Percentiles rank a stretch among this genome's conserved stretches.
These are phyloP conservation scores for Entelexis sorbosivorans DNA, from an alignment of 1,139 yeast genomes.

Conservation along the genomic window DNA sequence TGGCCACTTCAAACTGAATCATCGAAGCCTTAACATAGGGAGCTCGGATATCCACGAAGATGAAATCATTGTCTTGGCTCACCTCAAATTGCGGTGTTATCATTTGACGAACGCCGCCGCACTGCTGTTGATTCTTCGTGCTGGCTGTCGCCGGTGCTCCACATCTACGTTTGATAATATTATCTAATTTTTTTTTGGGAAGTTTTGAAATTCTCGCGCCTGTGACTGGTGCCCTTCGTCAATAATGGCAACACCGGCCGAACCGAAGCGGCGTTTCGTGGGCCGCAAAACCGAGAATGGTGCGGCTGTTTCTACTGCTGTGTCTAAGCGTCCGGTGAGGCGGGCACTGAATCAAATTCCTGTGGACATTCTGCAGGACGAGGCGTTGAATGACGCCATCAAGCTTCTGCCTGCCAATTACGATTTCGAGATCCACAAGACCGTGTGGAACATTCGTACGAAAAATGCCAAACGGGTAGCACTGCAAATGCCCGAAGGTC, in stretches of 20 bases:
- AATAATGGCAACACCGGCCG: background rate
- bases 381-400: constrained; percentile 71
- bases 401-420: constrained; percentile 76
- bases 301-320: constrained; percentile 2
- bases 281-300: constrained; percentile 17
- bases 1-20: constrained; percentile 67
- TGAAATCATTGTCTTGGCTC: constrained; percentile 61
- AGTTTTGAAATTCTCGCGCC: background rate
- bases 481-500: constrained; percentile 95
- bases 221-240: background rate
- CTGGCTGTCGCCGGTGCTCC: background rate
- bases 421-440: constrained; percentile 90
- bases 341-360: constrained; percentile 86
- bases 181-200: background rate
- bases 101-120: constrained; percentile 37
- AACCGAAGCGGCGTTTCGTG: constrained; percentile 21
- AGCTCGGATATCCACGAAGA: constrained; percentile 39
- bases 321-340: constrained; percentile 24
- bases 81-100: constrained; percentile 76
- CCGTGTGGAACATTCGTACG: constrained; percentile 83
- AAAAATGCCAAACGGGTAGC: constrained; percentile 69
- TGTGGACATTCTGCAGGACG: constrained; percentile 64
- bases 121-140: background rate
- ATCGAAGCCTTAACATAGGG: constrained; percentile 52
- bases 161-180: background rate